Evolutionary conservation across 225 moss, liverwort and hornwort genomes (phyloP).

Genomic region (Bryoerythrophyllum caledonicum): DNA sequence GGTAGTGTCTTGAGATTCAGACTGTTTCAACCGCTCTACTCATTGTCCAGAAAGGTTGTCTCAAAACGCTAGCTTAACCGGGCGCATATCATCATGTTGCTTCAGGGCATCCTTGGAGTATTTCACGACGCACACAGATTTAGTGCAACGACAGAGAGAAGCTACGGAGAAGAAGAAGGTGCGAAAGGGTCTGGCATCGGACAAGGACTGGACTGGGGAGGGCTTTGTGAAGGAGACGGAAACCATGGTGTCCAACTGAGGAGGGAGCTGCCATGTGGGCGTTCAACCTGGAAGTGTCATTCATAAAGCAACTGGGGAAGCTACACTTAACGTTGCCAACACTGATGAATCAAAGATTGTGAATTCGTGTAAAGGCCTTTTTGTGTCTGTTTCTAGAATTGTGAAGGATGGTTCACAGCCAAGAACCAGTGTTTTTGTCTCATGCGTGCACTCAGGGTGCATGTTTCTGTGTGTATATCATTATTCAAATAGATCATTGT

Average conservation of each 20-base stretch:
- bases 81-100: neutral
- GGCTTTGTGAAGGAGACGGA: constrained; percentile 84
- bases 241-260: constrained; percentile 75
- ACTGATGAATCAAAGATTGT: neutral
- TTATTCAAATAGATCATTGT: neutral
- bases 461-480: constrained; percentile 4
- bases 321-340: neutral
- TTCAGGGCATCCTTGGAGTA: constrained; percentile 76
- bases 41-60: too few relatives aligned
- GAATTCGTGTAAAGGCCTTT: neutral
- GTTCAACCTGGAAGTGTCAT: neutral
- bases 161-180: constrained; percentile 43
- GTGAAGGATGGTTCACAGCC: neutral
- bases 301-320: constrained; percentile 20
- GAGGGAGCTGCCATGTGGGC: constrained; percentile 15
- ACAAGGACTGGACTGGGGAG: constrained; percentile 86
- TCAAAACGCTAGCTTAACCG: neutral
- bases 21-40: neutral
- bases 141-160: constrained; percentile 70
- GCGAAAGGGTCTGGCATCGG: constrained; percentile 63
- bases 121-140: constrained; percentile 69
- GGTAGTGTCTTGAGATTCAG: neutral
- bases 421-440: neutral
- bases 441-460: neutral
- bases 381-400: neutral